Evolutionary conservation across 768 basidiomycete species (phyloP).

Genomic region (Russula vinacea): DNA sequence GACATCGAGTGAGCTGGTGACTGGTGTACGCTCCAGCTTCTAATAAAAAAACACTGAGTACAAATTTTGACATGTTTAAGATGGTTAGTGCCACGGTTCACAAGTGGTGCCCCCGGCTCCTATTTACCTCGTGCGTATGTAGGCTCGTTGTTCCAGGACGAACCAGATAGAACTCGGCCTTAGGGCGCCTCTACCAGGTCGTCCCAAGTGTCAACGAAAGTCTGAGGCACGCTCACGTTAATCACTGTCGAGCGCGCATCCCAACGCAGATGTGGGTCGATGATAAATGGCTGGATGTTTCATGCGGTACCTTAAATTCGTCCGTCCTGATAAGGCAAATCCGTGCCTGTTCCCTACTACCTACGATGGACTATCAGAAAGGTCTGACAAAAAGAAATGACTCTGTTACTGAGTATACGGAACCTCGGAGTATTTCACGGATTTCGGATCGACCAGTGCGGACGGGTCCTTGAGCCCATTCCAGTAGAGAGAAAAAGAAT

Average conservation of each 20-base stretch:
- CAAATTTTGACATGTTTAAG: neutral
- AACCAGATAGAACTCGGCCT: neutral
- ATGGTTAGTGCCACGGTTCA: neutral
- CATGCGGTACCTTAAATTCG: slow-evolving; percentile 8
- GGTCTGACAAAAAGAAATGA: neutral
- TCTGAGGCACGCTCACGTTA: neutral
- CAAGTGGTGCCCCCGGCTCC: neutral
- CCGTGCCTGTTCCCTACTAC: neutral
- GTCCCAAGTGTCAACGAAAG: neutral
- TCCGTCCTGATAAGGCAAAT: neutral
- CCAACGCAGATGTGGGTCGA: neutral
- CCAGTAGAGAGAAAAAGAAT: neutral
- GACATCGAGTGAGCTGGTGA: neutral
- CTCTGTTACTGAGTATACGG: slow-evolving; percentile 3
- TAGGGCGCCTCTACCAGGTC: slow-evolving; percentile 8
- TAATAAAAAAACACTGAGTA: too few species aligned
- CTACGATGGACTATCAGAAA: slow-evolving; percentile 7
- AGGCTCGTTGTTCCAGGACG: neutral
- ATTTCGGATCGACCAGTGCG: neutral
- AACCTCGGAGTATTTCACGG: neutral
- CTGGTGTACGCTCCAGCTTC: too few species aligned
- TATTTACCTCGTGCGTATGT: neutral
- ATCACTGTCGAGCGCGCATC: slow-evolving; percentile 5
- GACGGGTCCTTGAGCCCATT: neutral
- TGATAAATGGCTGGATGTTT: neutral